Base-by-base conservation (phyloP, 345 rosid species). In the Populus simonii region DNA sequence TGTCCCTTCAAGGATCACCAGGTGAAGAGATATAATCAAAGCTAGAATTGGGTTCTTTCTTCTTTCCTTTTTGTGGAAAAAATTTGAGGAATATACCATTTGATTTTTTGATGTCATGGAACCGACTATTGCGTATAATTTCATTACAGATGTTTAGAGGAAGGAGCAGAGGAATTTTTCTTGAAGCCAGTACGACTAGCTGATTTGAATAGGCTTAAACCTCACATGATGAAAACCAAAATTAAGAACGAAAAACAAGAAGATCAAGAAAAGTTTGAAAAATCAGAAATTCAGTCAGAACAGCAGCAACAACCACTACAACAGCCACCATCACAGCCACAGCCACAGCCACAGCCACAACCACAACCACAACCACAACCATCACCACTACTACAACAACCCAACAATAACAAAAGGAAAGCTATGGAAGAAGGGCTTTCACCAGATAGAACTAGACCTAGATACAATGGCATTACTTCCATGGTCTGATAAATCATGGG, bases 91-190 rank as follows among this genome's bases (percentile, higher is more conserved):
- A 72, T 31, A 66, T 51, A 5, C 6, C 62, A 43, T 47, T 36
- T 61, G 22, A 61, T 41, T 70, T 31, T 47, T 69, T 22, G 7
- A 35, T 45, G 53, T 0, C n/a, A 27, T 4, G 7, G 33, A 57
- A 57, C 16, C 74, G 23, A 70, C n/a, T 27, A 4, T 16, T 49
- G 63, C 16, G 20, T 9, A 23, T 25, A 11, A n/a, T 31, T 8
- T 62, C 5, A 22, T 62, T 71, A 23, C 90, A 90, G 92, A 83
- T 92, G 96, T 76, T 82, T 90, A 57, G 89, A 92, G 79, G 92
- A 87, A 81, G 96, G 96, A 17, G 96, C 96, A 13, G 92, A 92
- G 65, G 92, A 90, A 53, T 92, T 92, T 57, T 86, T 92, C 76
- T 68, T 92, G 81, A 92, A 92, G 80, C 96, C 96, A 2, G 89